Percentiles rank a stretch among this genome's conserved stretches.
Conservation (phyloP, 805 yeast genomes). For the Candida maris region DNA sequence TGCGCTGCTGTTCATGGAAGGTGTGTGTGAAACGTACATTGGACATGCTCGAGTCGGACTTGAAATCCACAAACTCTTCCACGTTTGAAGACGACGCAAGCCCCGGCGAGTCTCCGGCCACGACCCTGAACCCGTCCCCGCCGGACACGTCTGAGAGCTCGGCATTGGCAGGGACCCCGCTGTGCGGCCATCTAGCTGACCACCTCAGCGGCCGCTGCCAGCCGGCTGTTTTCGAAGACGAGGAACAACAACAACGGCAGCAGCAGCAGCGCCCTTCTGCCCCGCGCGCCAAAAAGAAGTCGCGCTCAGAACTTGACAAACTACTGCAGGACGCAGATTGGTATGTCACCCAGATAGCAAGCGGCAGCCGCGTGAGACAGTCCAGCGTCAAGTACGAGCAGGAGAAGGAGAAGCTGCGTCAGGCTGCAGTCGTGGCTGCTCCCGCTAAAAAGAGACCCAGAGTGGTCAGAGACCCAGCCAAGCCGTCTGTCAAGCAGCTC, state of each 20-base stretch:
- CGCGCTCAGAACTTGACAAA: conserved; percentile 7
- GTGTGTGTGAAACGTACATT: too few species aligned
- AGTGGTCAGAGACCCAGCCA: conserved; percentile 1
- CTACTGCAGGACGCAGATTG: conserved; percentile 27
- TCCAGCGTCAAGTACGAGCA: conserved; percentile 14
- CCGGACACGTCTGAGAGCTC: conserved; percentile 6
- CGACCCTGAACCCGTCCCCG: conserved; percentile 8
- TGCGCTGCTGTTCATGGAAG: too few species aligned
- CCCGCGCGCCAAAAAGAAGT: neutral
- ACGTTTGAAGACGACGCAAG: conserved; percentile 10
- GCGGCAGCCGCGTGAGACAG: conserved; percentile 7
- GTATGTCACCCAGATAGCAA: conserved; percentile 21
- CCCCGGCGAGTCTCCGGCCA: conserved; percentile 5
- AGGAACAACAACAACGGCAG: neutral
- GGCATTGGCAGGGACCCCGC: neutral
- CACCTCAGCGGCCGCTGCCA: neutral
- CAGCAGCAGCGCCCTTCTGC: neutral
- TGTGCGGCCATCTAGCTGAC: neutral
- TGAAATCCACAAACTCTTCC: conserved; percentile 10
- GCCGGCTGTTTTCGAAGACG: neutral
- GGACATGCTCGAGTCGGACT: conserved; percentile 6
- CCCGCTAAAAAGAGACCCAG: neutral
- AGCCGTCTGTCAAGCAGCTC: conserved; percentile 5
- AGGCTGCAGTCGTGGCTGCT: conserved; percentile 1
- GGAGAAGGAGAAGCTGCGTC: conserved; percentile 7